Base-by-base conservation (phyloP, 2,329 filamentous ascomycete species). In the Tympanopsis confertula region DNA sequence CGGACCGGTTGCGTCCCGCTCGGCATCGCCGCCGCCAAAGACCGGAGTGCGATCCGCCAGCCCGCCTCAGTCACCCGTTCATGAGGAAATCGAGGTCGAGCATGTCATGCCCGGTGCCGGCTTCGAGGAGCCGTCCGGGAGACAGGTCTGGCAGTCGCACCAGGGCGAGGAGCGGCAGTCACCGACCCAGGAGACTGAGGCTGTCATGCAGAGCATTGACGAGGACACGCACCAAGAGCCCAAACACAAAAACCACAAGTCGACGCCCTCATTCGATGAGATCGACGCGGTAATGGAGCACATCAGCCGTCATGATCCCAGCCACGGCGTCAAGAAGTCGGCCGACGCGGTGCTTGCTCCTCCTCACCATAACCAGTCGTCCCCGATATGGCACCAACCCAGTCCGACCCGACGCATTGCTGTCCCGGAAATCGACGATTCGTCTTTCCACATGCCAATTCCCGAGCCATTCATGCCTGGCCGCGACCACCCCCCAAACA, bases 221-320 rank as follows among this genome's bases (percentile, higher is more conserved):
- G 50, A 52, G 5, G 49, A 50, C 15, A 65, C 66, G 43, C 36
- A 39, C 13, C 18, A 39, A 13, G 4, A 14, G 7, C 20, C 5
- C 20, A 18, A 32, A 35, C 22, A 19, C 38, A 29, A 22, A 30
- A 19, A 20, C 38, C 20, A 35, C 13, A n/a, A 19, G 14, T 17
- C 13, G 19, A 39, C 10, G 37, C 61, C 65, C 22, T 66, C 79
- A 0, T 85, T 85, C 48, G 81, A 89, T 47, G 87, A 95, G 52
- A 88, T 95, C 50, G 88, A 95, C 62, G 86, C 82, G 33, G 78
- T 95, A 38, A 94, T 96, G 86, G 76, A 81, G 45, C 82, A 91
- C 42, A 71, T 95, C 48, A 81, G 86, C 48, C 72, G 79, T 41
- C 74, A 69, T 35, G 77, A 86, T 45, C 82, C 82, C 2, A 78